Conservation (phyloP, 495 filamentous ascomycete genomes). For the Jackrogersella multiformis region DNA sequence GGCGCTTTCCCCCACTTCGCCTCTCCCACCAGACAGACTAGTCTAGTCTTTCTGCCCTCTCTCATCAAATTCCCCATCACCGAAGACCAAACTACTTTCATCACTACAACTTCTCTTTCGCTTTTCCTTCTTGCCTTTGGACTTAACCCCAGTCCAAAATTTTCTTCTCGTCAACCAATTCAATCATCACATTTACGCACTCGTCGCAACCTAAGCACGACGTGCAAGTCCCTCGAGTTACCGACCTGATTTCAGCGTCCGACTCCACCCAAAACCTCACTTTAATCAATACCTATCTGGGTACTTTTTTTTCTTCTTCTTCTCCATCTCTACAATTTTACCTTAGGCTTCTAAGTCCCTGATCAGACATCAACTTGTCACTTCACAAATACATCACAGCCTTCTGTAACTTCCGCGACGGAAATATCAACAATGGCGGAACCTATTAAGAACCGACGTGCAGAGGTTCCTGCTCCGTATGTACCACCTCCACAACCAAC, state of each 20-base stretch:
- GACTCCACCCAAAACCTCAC: constrained; percentile 26
- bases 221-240: constrained; percentile 16
- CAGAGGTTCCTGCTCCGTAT: constrained; percentile 45
- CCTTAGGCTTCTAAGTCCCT: constrained; percentile 22
- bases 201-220: constrained; percentile 13
- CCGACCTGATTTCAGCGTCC: constrained; percentile 26
- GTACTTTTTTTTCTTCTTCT: constrained; percentile 30
- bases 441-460: constrained; percentile 49
- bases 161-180: constrained; percentile 30
- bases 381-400: constrained; percentile 15
- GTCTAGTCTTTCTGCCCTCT: constrained; percentile 38
- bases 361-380: constrained; percentile 16
- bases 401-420: constrained; percentile 12
- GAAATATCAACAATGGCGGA: constrained; percentile 45
- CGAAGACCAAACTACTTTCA: constrained; percentile 34
- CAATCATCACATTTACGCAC: constrained; percentile 9
- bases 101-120: constrained; percentile 34
- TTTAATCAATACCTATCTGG: constrained; percentile 17
- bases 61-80: constrained; percentile 43
- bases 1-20: constrained; percentile 44
- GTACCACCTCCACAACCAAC: constrained; percentile 12
- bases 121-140: constrained; percentile 31
- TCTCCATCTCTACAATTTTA: constrained; percentile 19
- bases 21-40: constrained; percentile 43
- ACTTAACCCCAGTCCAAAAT: constrained; percentile 38